A percentile compares a stretch with the other conserved stretches of the same genome.
Evolutionary conservation across 2,329 filamentous ascomycete genomes (phyloP).

Genomic region (Clathrospora elynae): DNA sequence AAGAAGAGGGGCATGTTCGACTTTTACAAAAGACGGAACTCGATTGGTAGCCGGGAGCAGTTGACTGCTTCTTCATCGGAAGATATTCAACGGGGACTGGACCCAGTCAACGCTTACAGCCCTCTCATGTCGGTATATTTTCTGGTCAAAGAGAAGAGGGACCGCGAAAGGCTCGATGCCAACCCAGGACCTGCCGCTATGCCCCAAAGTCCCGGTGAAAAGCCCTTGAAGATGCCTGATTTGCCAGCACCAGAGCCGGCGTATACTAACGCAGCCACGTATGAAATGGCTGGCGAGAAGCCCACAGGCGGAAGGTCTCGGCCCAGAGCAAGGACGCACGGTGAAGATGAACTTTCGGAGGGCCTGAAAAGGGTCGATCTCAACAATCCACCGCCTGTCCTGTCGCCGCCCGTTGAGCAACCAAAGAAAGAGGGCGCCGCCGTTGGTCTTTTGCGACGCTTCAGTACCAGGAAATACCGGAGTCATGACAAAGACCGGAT

Average conservation of each 20-base stretch:
- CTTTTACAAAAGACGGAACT: slow-evolving; percentile 95
- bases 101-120: slow-evolving; percentile 91
- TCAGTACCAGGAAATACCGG: slow-evolving; percentile 82
- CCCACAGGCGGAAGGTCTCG: slow-evolving; percentile 82
- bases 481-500: slow-evolving; percentile 59
- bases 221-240: slow-evolving; percentile 69
- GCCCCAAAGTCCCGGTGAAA: slow-evolving; percentile 62
- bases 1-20: slow-evolving; percentile 94
- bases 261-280: slow-evolving; percentile 82
- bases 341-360: slow-evolving; percentile 86
- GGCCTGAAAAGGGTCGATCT: slow-evolving; percentile 69
- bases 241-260: slow-evolving; percentile 82
- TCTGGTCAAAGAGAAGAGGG: slow-evolving; percentile 91
- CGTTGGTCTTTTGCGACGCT: slow-evolving; percentile 80
- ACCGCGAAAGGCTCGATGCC: slow-evolving; percentile 69
- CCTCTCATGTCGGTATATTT: slow-evolving; percentile 94
- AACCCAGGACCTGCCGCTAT: slow-evolving; percentile 65
- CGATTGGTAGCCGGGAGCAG: slow-evolving; percentile 85
- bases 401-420: slow-evolving; percentile 59
- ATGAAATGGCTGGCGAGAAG: slow-evolving; percentile 88
- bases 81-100: slow-evolving; percentile 77
- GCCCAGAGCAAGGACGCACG: slow-evolving; percentile 87
- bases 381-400: slow-evolving; percentile 55
- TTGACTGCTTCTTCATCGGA: slow-evolving; percentile 83
- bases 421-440: slow-evolving; percentile 87